A percentile compares a stretch with the other conserved stretches of the same genome.
These are phyloP conservation scores for Apiospora aurea DNA, from an alignment of 2,329 filamentous ascomycete species.

Conservation along the genomic window DNA sequence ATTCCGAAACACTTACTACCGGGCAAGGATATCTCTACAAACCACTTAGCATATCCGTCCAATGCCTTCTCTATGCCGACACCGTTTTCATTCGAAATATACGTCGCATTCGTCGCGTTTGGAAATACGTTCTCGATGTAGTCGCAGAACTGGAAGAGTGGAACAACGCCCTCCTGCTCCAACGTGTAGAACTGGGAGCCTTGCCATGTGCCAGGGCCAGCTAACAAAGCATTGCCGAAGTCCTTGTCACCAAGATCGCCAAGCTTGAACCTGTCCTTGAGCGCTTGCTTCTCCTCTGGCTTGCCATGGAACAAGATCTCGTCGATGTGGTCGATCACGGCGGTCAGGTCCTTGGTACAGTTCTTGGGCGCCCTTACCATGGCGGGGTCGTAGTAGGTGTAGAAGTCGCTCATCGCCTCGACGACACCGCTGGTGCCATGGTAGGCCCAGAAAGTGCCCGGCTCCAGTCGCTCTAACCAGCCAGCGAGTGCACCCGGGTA, in stretches of 20 bases:
- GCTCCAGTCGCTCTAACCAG: slow-evolving; percentile 57
- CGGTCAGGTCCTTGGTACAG: slow-evolving; percentile 59
- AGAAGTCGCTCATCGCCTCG: slow-evolving; percentile 58
- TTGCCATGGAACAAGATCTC: slow-evolving; percentile 48
- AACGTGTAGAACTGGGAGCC: slow-evolving; percentile 55
- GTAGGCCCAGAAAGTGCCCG: slow-evolving; percentile 67
- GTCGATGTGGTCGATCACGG: slow-evolving; percentile 62
- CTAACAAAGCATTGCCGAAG: slow-evolving; percentile 57
- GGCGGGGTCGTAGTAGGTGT: slow-evolving; percentile 63
- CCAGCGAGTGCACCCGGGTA: slow-evolving; percentile 63
- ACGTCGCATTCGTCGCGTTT: slow-evolving; percentile 47
- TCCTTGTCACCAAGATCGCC: slow-evolving; percentile 53
- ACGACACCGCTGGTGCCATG: slow-evolving; percentile 63
- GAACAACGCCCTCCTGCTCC: slow-evolving; percentile 49
- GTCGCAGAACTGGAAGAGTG: slow-evolving; percentile 59
- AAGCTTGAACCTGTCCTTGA: slow-evolving; percentile 60
- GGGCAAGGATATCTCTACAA: slow-evolving; percentile 50
- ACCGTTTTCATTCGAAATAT: slow-evolving; percentile 54
- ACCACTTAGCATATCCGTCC: slow-evolving; percentile 58
- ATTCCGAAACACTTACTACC: slow-evolving; percentile 37
- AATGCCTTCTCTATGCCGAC: slow-evolving; percentile 60
- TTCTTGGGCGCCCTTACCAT: slow-evolving; percentile 62
- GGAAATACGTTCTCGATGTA: slow-evolving; percentile 53
- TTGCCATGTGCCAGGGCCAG: slow-evolving; percentile 67
- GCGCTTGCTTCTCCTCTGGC: slow-evolving; percentile 46